Percentiles rank a stretch among this genome's conserved stretches.
These are phyloP conservation scores for Ceratocystis diversiconidia DNA, from an alignment of 2,329 filamentous ascomycete species.

Conservation along the genomic window DNA sequence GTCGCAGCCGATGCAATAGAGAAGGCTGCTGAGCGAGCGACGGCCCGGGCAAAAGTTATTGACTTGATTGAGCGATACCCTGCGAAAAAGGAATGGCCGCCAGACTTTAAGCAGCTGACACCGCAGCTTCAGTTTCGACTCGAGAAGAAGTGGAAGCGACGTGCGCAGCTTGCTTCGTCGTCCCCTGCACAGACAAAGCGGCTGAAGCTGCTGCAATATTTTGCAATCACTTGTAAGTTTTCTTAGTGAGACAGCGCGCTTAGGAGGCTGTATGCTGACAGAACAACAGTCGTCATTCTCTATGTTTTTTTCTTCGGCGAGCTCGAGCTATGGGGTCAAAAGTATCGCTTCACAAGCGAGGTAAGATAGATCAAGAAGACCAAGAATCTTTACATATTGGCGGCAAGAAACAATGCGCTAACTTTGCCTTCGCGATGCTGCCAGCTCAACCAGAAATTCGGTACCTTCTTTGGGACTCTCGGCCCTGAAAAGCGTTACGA, in stretches of 20 bases:
- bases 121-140: conserved; percentile 62
- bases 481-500: conserved; percentile 32
- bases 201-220: conserved; percentile 50
- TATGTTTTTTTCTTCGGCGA: conserved; percentile 31
- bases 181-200: conserved; percentile 51
- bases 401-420: background rate
- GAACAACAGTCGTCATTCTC: conserved; percentile 25
- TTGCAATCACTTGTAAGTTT: conserved; percentile 40
- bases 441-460: conserved; percentile 19
- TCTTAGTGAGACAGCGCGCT: background rate
- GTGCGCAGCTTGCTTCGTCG: conserved; percentile 46
- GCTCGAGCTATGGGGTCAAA: conserved; percentile 32
- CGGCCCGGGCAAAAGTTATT: conserved; percentile 1
- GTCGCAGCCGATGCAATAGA: conserved; percentile 8
- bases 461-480: conserved; percentile 29
- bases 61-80: conserved; percentile 42
- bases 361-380: conserved; percentile 20
- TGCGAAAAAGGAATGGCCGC: conserved; percentile 63
- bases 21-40: conserved; percentile 7
- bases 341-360: conserved; percentile 32
- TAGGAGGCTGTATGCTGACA: background rate
- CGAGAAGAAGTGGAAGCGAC: conserved; percentile 64
- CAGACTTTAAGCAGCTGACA: conserved; percentile 56
- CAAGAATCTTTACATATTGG: background rate
- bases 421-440: background rate